Base-by-base conservation (phyloP, 371 early-diverging fungal species). In the Dichotomocladium elegans region DNA sequence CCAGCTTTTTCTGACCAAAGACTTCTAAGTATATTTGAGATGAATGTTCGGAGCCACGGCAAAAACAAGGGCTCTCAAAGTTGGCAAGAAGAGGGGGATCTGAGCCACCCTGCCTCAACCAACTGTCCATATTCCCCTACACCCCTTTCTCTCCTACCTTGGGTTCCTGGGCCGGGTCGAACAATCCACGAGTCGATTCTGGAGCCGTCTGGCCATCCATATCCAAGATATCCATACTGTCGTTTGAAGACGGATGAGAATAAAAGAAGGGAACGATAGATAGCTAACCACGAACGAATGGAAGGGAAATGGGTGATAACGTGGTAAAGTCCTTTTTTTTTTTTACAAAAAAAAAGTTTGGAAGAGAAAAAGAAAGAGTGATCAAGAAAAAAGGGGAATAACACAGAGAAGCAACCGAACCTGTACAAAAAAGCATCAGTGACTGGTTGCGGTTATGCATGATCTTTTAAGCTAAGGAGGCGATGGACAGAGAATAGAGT, bases 141-240 rank as follows among this genome's bases (percentile, higher is more conserved):
- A 21, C 51, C 40, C 28, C n/a, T 21, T 51, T 47, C 15, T 37
- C 34, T 33, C 15, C 49, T 53, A 53, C 49, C 51, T 53, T 58
- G 41, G 58, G 57, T 40, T 68, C 68, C 43, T 33, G 55, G 31
- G 70, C 69, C 25, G 63, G 47, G 59, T 69, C 77, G 59, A 77
- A 77, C 9, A 77, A 43, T 10, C 77, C 77, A 47, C 71, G 67
- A 19, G 77, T 77, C 15, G 77, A 77, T 58, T 77, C 77, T 24
- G 77, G 77, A 17, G 77, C 77, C 11, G 77, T 77, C 48, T 77
- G 77, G 15, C 69, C 71, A 44, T 75, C 64, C 33, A 75, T 40
- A 57, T 65, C 74, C 42, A 65, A 46, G 43, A 54, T 54, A 44
- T 58, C 62, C 66, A 60, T 60, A 28, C 37, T 54, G 41, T 34